Conservation (phyloP, 352 stramenopile genomes). For the Globisporangium barbulae region DNA sequence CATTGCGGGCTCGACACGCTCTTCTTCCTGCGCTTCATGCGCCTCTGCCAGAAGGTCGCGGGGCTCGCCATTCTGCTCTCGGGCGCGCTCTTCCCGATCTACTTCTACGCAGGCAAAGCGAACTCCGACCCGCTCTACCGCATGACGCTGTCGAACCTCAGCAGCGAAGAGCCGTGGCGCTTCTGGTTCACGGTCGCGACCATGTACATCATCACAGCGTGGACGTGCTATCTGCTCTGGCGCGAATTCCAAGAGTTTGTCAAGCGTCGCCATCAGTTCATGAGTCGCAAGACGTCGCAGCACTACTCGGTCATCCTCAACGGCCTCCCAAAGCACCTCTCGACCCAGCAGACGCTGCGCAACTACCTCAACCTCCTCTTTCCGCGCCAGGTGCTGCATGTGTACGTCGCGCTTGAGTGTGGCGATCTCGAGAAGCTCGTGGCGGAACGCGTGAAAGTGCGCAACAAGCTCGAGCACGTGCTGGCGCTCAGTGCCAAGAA, state of each 20-base stretch:
- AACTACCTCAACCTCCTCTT: constrained; percentile 80
- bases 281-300: constrained; percentile 52
- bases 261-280: constrained; percentile 69
- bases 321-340: constrained; percentile 65
- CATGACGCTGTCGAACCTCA: constrained; percentile 71
- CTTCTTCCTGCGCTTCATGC: constrained; percentile 75
- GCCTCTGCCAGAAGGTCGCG: constrained; percentile 70
- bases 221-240: constrained; percentile 63
- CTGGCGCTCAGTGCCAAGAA: constrained; percentile 61
- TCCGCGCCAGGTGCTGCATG: constrained; percentile 57
- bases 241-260: constrained; percentile 75
- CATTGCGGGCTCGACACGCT: constrained; percentile 77
- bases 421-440: constrained; percentile 73
- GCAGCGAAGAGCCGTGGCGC: constrained; percentile 45
- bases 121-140: constrained; percentile 42
- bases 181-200: constrained; percentile 61
- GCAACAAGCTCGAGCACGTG: constrained; percentile 64
- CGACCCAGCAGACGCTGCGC: constrained; percentile 68
- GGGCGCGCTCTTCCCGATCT: constrained; percentile 72
- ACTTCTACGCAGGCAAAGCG: constrained; percentile 52
- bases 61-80: constrained; percentile 53
- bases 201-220: constrained; percentile 65
- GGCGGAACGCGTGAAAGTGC: constrained; percentile 57
- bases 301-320: constrained; percentile 83
- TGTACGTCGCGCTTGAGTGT: constrained; percentile 78